Base-by-base conservation (phyloP, 192 early-diverging fungal genomes). In the Coemansia sp. region DNA sequence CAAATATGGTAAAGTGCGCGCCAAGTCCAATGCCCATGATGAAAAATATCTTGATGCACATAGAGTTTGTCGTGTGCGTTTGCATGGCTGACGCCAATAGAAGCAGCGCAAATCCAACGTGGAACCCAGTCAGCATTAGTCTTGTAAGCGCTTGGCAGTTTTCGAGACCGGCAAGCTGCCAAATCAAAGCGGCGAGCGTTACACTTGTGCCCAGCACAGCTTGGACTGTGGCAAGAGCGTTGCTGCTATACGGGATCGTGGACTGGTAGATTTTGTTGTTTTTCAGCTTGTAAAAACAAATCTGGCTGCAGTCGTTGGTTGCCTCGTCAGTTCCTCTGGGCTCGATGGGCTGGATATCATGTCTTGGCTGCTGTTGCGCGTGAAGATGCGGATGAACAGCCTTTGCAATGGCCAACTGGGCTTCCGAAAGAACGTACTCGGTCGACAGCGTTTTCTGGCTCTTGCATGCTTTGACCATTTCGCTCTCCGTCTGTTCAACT, bases 31-130 rank as follows among this genome's bases (percentile, higher is more conserved):
- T n/a, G 10, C 14, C 47, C 32, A 74, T 52, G 43, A 74, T 74
- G 12, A 71, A 25, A 15, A 77, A 77, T 27, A 63, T 68, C 49
- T 77, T 77, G 57, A 71, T 52, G 49, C 69, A 77, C 53, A 32
- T 39, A 12, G 54, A 51, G 62, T 77, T 67, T 1, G 45, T 62
- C 15, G 56, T 27, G 14, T 77, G 69, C 7, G 69, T 68, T 19
- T 76, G 75, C 48, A 71, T 53, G 0, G 75, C 75, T 0, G 69
- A 71, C 1, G 58, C 75, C 11, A 65, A 0, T 4, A 77, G 35
- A 29, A 71, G 49, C 4, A 66, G 65, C 35, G 47, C 39, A 23
- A 74, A 17, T 0, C 72, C 72, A 8, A 58, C 22, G 37, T 64
- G 52, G 23, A 63, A 64, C 29, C 8, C 39, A 19, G 47, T 12